Evolutionary conservation across 2,329 filamentous ascomycete species (phyloP).

Genomic region (Penicillium sp.): DNA sequence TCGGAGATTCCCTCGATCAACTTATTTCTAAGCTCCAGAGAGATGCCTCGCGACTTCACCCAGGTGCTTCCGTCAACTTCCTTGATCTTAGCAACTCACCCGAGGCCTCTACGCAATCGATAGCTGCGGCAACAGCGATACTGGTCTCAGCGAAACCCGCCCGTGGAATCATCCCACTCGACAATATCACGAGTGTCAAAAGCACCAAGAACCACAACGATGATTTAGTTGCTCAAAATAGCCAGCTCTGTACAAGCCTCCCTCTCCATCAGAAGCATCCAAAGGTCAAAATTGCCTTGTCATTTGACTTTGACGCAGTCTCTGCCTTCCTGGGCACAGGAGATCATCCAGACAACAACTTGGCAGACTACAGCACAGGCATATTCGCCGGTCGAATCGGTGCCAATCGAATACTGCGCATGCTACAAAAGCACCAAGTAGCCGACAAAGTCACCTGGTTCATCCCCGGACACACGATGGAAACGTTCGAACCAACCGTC

Average conservation of each 20-base stretch:
- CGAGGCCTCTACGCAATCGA: not conserved
- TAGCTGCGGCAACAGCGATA: not conserved
- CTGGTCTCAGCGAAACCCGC: not conserved
- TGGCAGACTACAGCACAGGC: not conserved
- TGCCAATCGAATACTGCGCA: not conserved
- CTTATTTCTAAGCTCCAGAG: not conserved
- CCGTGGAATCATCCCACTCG: not conserved
- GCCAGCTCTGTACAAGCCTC: not conserved
- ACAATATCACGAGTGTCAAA: not conserved
- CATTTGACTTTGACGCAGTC: not conserved
- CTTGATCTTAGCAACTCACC: not conserved
- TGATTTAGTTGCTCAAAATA: not conserved
- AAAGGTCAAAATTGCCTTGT: not conserved
- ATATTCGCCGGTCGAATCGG: not conserved
- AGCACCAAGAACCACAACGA: not conserved
- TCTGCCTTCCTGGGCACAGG: not conserved
- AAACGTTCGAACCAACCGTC: not conserved
- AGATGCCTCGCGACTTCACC: not conserved
- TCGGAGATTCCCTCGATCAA: not conserved
- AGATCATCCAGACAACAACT: not conserved
- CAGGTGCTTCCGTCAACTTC: not conserved
- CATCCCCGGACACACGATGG: not conserved
- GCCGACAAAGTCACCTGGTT: not conserved
- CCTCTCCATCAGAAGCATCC: not conserved
- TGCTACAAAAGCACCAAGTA: not conserved